Evolutionary conservation across 2,329 filamentous ascomycete genomes (phyloP).

Genomic region (Leptographium flavum): DNA sequence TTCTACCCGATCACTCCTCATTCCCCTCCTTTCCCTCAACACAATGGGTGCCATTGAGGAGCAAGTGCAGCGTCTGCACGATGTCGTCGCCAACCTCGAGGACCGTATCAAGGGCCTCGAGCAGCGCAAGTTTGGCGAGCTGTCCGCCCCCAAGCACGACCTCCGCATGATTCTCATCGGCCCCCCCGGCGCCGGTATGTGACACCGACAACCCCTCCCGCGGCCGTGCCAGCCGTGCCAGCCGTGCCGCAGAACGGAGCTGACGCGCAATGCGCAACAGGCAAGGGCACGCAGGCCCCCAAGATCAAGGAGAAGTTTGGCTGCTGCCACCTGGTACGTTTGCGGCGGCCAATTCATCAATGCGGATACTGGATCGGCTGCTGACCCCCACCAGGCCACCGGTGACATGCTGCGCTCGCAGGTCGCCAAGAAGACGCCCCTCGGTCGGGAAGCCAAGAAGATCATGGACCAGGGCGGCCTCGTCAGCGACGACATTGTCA

Average conservation of each 20-base stretch:
- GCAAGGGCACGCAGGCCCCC: conserved; percentile 97
- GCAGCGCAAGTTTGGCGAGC: conserved; percentile 46
- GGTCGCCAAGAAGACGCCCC: conserved; percentile 89
- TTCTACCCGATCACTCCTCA: neutral
- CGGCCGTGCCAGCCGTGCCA: too few species aligned
- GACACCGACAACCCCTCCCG: neutral
- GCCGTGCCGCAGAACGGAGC: neutral
- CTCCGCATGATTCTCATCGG: conserved; percentile 97
- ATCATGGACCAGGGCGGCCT: conserved; percentile 98
- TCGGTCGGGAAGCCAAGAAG: conserved; percentile 96
- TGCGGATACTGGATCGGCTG: too few species aligned
- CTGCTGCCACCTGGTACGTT: conserved; percentile 83
- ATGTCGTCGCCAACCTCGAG: conserved; percentile 73
- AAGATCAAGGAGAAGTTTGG: conserved; percentile 97
- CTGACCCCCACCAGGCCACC: conserved; percentile 51
- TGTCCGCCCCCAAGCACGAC: conserved; percentile 35
- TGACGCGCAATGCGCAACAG: conserved; percentile 29
- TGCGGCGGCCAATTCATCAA: too few species aligned
- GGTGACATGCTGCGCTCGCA: conserved; percentile 98
- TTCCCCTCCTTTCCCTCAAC: conserved; percentile 6
- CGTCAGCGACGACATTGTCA: conserved; percentile 97
- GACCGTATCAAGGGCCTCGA: conserved; percentile 77
- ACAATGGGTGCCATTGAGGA: conserved; percentile 83
- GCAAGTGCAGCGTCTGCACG: conserved; percentile 72
- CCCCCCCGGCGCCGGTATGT: conserved; percentile 87